Evolutionary conservation across 192 early-diverging fungal species (phyloP), one percentile per base, ranked within the genome.

Genomic region (Pilobolus umbonatus): DNA sequence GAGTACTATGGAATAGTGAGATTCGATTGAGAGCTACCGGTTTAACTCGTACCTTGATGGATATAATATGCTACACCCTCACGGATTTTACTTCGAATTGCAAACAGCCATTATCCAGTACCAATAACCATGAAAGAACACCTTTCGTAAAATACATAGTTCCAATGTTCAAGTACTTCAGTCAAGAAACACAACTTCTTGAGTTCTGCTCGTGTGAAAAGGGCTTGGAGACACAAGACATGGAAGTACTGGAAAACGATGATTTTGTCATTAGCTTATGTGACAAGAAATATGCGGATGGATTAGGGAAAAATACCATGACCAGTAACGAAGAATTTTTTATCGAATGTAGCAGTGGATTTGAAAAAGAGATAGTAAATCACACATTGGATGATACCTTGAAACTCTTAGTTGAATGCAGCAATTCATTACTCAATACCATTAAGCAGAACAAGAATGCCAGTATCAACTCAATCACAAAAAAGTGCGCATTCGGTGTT

Each of bases 151-250:
- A 51, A 51, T 34, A 51, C 29, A 51, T 51, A 6, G 29, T 51
- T 32, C 29, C 49, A 51, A 51, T 51, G 49, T 32, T 21, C 31
- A 51, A 51, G 17, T 51, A 51, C 29, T 51, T 51, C 31, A 51
- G 49, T 8, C 49, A 51, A 32, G 49, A 51, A 51, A 51, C 49
- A 51, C 15, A 51, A 17, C 29, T 51, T 22, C n/a, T 51, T 32
- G 49, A 51, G 29, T 51, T 51, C 49, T 34, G 17, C 5, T 51
- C 29, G 49, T 51, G 49, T 17, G 49, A 51, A 5, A 51, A 51
- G 31, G 31, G 49, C 29, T 32, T 51, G 17, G 49, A 51, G 29
- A 51, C 49, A 9, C 17, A 51, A 19, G 49, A 19, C 15, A 32
- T 51, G 28, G 49, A 28, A 32, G 48, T 31, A n/a, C 29, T 50